A percentile compares a stretch with the other conserved stretches of the same genome.
Evolutionary conservation across 2,329 filamentous ascomycete species (phyloP).

Genomic region (Pseudocercospora vitis): DNA sequence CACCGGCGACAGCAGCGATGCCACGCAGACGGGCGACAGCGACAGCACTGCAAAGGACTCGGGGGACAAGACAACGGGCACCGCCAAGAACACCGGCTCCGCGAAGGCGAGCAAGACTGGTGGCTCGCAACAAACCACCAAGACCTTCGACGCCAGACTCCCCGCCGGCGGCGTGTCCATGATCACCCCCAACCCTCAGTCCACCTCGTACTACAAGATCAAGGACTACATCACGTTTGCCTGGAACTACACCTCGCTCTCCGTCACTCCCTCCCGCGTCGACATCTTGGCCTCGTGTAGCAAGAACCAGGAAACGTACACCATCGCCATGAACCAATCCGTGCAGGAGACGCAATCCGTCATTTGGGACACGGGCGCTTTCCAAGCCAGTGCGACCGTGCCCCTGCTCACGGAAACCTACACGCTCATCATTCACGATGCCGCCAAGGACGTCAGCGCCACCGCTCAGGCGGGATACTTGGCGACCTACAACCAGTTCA

Average conservation of each 20-base stretch:
- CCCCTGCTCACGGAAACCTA: conserved; percentile 61
- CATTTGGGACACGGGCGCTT: conserved; percentile 61
- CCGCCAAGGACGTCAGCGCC: conserved; percentile 53
- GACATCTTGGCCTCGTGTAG: conserved; percentile 64
- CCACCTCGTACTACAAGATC: conserved; percentile 62
- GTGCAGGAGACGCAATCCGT: conserved; percentile 48
- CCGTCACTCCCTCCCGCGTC: conserved; percentile 57
- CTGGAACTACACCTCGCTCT: conserved; percentile 69
- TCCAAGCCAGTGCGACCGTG: conserved; percentile 50
- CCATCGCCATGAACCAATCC: conserved; percentile 60
- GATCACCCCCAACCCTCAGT: conserved; percentile 57
- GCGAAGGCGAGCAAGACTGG: conserved; percentile 24
- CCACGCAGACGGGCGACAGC: conserved; percentile 12
- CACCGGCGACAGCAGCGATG: conserved; percentile 23
- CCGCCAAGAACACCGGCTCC: conserved; percentile 26
- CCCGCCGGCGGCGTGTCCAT: conserved; percentile 62
- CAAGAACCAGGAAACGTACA: conserved; percentile 60
- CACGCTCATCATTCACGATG: conserved; percentile 64
- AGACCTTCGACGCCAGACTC: conserved; percentile 53
- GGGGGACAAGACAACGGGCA: conserved; percentile 22
- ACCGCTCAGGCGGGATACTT: conserved; percentile 57
- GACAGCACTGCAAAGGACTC: conserved; percentile 21
- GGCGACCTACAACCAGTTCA: conserved; percentile 51
- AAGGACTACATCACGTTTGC: conserved; percentile 62
- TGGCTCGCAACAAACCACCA: conserved; percentile 31